Evolutionary conservation across 2,329 filamentous ascomycete genomes (phyloP).

Genomic region (Xylariaceae sp.): DNA sequence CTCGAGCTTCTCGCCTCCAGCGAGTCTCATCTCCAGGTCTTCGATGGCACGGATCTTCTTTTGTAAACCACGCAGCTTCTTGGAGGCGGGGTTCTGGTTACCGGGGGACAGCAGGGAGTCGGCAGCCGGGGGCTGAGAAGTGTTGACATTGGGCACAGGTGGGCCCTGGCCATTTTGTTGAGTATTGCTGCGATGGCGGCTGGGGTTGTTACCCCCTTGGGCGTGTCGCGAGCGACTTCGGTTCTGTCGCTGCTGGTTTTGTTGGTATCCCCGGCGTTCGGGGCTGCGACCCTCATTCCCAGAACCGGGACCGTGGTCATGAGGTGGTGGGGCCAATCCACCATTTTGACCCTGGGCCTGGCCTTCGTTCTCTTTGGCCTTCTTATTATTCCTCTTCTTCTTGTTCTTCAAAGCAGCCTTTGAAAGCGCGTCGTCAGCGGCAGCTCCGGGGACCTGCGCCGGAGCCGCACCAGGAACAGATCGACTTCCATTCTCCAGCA

Average conservation of each 20-base stretch:
- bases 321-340: constrained; percentile 44
- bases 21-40: constrained; percentile 94
- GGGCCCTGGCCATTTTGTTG: constrained; percentile 36
- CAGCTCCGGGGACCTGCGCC: constrained; percentile 55
- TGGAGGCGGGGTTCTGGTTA: constrained; percentile 70
- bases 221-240: constrained; percentile 52
- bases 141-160: constrained; percentile 27
- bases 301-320: constrained; percentile 38
- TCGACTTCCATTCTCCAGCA: constrained; percentile 50
- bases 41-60: constrained; percentile 99
- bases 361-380: constrained; percentile 73
- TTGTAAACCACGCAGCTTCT: constrained; percentile 88
- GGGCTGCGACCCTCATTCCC: constrained; percentile 59
- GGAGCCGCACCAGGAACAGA: constrained; percentile 66
- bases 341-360: constrained; percentile 39
- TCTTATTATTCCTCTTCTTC: constrained; percentile 93
- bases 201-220: constrained; percentile 41
- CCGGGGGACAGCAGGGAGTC: constrained; percentile 40
- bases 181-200: constrained; percentile 50
- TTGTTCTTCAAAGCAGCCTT: constrained; percentile 93
- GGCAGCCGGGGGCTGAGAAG: constrained; percentile 39
- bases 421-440: constrained; percentile 70
- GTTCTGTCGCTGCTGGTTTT: constrained; percentile 46
- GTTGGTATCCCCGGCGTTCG: constrained; percentile 58
- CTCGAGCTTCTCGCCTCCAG: constrained; percentile 92